These are phyloP conservation scores for Eucalyptus camaldulensis DNA, from an alignment of 345 rosid species.

Conservation along the genomic window DNA sequence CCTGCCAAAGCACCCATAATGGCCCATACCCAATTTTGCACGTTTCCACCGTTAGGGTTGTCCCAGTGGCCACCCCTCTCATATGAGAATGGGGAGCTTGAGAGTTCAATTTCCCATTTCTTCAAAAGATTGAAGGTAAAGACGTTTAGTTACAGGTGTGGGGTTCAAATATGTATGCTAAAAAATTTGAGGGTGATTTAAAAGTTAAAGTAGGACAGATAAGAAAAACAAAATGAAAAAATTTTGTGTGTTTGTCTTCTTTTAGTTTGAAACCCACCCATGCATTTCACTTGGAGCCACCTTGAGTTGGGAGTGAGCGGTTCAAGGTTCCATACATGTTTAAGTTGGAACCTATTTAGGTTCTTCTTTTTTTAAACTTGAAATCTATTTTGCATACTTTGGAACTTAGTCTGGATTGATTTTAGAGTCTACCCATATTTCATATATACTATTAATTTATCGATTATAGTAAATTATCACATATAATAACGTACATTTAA, in stretches of 20 bases:
- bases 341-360: too few species aligned
- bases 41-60: fast-evolving
- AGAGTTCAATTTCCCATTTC: too few species aligned
- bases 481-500: too few species aligned
- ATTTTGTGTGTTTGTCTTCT: fast-evolving
- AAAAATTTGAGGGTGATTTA: fast-evolving
- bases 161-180: fast-evolving
- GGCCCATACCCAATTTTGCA: neutral
- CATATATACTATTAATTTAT: too few species aligned
- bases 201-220: fast-evolving
- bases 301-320: neutral
- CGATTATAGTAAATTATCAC: fast-evolving
- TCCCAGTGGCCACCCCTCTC: fast-evolving
- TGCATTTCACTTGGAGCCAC: neutral
- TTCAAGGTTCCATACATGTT: fast-evolving
- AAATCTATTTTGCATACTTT: too few species aligned
- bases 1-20: neutral
- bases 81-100: too few species aligned
- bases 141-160: fast-evolving
- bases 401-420: too few species aligned
- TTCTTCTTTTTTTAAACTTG: too few species aligned
- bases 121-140: too few species aligned
- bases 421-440: too few species aligned
- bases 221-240: too few species aligned
- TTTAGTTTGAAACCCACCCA: neutral